Evolutionary conservation across 1,284 basidiomycete genomes (phyloP).

Genomic region (Cystobasidiaceae sp.): DNA sequence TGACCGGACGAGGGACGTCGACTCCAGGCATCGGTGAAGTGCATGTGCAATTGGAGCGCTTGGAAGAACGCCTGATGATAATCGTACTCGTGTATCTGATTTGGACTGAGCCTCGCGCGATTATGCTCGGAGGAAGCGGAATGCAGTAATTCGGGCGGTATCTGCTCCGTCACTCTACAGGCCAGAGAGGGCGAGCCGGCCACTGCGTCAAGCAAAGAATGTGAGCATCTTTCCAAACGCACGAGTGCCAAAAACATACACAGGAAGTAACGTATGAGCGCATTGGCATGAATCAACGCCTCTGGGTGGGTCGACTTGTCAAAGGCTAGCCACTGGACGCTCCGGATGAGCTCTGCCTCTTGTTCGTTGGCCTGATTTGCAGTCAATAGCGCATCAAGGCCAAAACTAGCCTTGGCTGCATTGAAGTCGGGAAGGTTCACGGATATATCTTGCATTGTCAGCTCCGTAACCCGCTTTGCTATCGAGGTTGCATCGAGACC

Average conservation of each 20-base stretch:
- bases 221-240: neutral
- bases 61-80: constrained; percentile 51
- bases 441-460: constrained; percentile 61
- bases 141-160: constrained; percentile 63
- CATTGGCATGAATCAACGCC: constrained; percentile 76
- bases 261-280: constrained; percentile 78
- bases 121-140: constrained; percentile 43
- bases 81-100: constrained; percentile 40
- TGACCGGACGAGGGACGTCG: constrained; percentile 12
- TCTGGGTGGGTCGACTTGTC: constrained; percentile 55
- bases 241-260: constrained; percentile 53
- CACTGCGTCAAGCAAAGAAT: constrained; percentile 55
- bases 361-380: constrained; percentile 45
- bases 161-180: constrained; percentile 58
- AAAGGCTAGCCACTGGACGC: constrained; percentile 91
- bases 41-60: constrained; percentile 35
- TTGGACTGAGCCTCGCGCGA: constrained; percentile 42
- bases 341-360: constrained; percentile 70
- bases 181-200: constrained; percentile 69
- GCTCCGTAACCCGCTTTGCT: constrained; percentile 72
- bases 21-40: constrained; percentile 39
- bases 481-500: constrained; percentile 76
- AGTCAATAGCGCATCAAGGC: constrained; percentile 53
- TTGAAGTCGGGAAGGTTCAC: constrained; percentile 13
- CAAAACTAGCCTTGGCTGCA: constrained; percentile 16